Conservation (phyloP, 352 stramenopile genomes). For the Globisporangium sylvaticum region DNA sequence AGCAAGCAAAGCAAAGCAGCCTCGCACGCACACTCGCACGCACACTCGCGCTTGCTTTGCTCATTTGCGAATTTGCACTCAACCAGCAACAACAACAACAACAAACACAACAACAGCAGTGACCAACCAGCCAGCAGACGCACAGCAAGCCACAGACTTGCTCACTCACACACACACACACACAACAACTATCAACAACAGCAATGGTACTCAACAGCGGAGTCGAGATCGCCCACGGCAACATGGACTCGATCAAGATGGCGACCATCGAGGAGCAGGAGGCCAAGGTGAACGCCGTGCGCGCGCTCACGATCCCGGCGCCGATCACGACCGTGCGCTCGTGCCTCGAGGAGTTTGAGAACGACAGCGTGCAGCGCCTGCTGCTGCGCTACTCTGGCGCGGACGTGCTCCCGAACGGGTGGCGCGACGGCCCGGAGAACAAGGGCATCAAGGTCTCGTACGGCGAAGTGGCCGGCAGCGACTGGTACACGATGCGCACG, state of each 20-base stretch:
- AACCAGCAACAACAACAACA: slow-evolving; percentile 6
- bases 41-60: neutral
- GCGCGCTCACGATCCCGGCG: slow-evolving; percentile 43
- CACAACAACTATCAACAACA: slow-evolving; percentile 5
- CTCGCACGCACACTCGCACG: neutral
- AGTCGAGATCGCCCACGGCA: slow-evolving; percentile 42
- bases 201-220: slow-evolving; percentile 49
- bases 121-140: neutral
- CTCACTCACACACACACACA: slow-evolving; percentile 9
- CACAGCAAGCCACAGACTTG: neutral
- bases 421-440: slow-evolving; percentile 56
- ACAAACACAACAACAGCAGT: neutral
- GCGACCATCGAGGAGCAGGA: slow-evolving; percentile 28
- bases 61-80: slow-evolving; percentile 15
- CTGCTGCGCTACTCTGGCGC: slow-evolving; percentile 50
- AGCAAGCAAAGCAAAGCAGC: neutral
- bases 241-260: slow-evolving; percentile 31
- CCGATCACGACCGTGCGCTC: slow-evolving; percentile 45
- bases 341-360: slow-evolving; percentile 48
- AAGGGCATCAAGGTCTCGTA: slow-evolving; percentile 76
- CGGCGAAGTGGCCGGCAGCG: slow-evolving; percentile 50
- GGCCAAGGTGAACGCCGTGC: slow-evolving; percentile 30
- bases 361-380: slow-evolving; percentile 49
- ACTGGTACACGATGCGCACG: slow-evolving; percentile 77
- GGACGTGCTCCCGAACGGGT: slow-evolving; percentile 62